Base-by-base conservation (phyloP, 2,329 filamentous ascomycete genomes). In the Hypoxylon sp. region DNA sequence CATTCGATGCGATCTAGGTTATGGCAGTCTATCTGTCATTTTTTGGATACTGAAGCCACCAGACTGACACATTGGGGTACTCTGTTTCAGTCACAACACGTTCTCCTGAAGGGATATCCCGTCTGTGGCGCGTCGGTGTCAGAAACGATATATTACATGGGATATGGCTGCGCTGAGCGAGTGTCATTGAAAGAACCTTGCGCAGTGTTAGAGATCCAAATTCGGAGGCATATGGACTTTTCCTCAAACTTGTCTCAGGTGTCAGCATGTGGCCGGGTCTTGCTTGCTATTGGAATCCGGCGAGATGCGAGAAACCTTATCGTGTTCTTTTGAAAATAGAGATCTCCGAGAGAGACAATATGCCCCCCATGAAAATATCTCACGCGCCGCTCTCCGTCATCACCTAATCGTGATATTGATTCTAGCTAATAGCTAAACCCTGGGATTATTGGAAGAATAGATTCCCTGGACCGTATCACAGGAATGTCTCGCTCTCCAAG, bases 241-340 rank as follows among this genome's bases (percentile, higher is more conserved):
- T 29, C 3, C 39, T 35, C 53, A 19, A 46, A n/a, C 9, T 42
- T 57, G 54, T 57, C 54, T 57, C 54, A 57, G 17, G 9, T 47
- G 39, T 57, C 54, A 57, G 54, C 54, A 31, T 47, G 3, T 47
- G 42, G 46, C 54, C 54, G 29, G 8, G 33, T 11, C 8, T 5
- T 44, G 17, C 39, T 22, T 19, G 17, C 39, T 19, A 11, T 11
- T 10, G 8, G 39, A 19, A 19, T 19, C 39, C 17, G 39, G 39
- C 39, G 39, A 44, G 39, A 8, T 8, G 39, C 39, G 17, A 44
- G 39, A 22, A 11, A 17, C 10, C 39, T 44, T 44, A 44, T 9
- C 39, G 19, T 22, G 3, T 3, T 17, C n/a, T 19, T 44, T 22
- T 22, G 39, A 2, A 17, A 22, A 44, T 4, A 4, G 39, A 44